phyloP scores from a whole-genome alignment of 2,329 filamentous ascomycete species.

The Ploettnerulaceae sp. region DNA sequence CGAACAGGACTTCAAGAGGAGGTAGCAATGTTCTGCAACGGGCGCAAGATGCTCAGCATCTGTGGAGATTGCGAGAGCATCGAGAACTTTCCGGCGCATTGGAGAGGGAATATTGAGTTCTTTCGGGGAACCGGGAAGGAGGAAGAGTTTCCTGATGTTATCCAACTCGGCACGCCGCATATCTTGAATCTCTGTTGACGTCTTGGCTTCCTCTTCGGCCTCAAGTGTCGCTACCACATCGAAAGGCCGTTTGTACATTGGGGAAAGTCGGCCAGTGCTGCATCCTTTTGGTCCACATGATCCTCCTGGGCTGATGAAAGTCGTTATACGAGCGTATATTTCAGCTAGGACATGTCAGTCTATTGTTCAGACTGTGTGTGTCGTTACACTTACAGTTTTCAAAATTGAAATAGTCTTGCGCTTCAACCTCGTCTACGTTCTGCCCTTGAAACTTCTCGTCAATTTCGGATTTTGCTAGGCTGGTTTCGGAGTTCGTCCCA shows the following conservation, averaged over 20 bases:
- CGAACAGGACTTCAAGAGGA: constrained; percentile 44
- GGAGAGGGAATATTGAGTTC: constrained; percentile 44
- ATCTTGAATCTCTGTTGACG: constrained; percentile 10
- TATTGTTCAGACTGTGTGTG: not conserved
- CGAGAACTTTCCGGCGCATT: constrained; percentile 39
- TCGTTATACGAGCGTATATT: constrained; percentile 16
- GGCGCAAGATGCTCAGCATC: constrained; percentile 38
- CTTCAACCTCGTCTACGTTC: constrained; percentile 3
- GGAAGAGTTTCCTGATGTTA: constrained; percentile 39
- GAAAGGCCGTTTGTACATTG: constrained; percentile 16
- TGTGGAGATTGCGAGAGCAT: constrained; percentile 35
- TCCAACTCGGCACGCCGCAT: constrained; percentile 34
- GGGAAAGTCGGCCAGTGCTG: constrained; percentile 5
- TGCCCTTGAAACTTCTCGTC: constrained; percentile 8
- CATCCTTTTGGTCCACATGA: constrained; percentile 13
- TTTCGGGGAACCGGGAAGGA: constrained; percentile 40
- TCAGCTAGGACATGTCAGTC: constrained; percentile 13
- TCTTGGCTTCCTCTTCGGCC: constrained; percentile 4
- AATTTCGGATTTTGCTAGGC: constrained; percentile 9
- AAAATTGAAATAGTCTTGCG: constrained; percentile 11
- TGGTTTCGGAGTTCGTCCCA: constrained; percentile 9
- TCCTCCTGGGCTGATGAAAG: constrained; percentile 11
- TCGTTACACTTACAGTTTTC: constrained; percentile 12
- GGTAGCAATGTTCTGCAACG: constrained; percentile 44
- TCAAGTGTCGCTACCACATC: constrained; percentile 10